phyloP scores from a whole-genome alignment of 768 basidiomycete genomes.

The Infundibulicybe gibba region DNA sequence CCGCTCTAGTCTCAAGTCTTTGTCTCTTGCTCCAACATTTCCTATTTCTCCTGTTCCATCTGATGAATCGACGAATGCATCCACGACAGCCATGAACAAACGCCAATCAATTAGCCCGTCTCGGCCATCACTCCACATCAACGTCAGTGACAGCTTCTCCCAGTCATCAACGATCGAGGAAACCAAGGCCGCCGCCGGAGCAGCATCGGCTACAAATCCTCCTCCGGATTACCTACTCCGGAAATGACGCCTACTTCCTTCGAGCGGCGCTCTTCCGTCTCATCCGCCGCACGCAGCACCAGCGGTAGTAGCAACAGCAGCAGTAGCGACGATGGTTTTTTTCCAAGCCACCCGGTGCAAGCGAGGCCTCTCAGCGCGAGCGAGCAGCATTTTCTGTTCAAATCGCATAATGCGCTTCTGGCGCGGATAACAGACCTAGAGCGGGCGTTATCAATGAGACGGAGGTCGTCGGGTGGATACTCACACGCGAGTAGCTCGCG shows the following conservation, averaged over 20 bases:
- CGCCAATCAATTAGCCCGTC: slow-evolving; percentile 26
- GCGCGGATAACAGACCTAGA: slow-evolving; percentile 82
- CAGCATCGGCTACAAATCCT: slow-evolving; percentile 73
- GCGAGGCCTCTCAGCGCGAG: slow-evolving; percentile 58
- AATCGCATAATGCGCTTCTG: slow-evolving; percentile 79
- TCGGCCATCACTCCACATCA: slow-evolving; percentile 36
- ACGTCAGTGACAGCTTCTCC: slow-evolving; percentile 22
- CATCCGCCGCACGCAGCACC: slow-evolving; percentile 24
- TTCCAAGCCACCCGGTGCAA: slow-evolving; percentile 31
- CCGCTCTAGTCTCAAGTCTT: slow-evolving; percentile 45
- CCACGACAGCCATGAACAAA: slow-evolving; percentile 18
- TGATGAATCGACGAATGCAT: slow-evolving; percentile 22
- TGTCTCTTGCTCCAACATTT: slow-evolving; percentile 38
- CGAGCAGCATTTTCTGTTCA: slow-evolving; percentile 85
- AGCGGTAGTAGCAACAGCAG: slow-evolving; percentile 23
- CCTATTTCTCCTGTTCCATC: slow-evolving; percentile 7
- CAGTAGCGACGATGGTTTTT: slow-evolving; percentile 39
- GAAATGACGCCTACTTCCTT: slow-evolving; percentile 65
- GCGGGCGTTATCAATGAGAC: slow-evolving; percentile 51
- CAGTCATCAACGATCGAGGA: slow-evolving; percentile 23
- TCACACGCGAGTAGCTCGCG: slow-evolving; percentile 40
- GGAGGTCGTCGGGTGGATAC: slow-evolving; percentile 27
- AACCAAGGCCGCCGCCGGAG: slow-evolving; percentile 47
- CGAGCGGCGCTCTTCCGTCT: slow-evolving; percentile 37
- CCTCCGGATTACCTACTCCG: slow-evolving; percentile 66